Base-by-base conservation (phyloP, 306 rosid species). In the Inga oerstediana region DNA sequence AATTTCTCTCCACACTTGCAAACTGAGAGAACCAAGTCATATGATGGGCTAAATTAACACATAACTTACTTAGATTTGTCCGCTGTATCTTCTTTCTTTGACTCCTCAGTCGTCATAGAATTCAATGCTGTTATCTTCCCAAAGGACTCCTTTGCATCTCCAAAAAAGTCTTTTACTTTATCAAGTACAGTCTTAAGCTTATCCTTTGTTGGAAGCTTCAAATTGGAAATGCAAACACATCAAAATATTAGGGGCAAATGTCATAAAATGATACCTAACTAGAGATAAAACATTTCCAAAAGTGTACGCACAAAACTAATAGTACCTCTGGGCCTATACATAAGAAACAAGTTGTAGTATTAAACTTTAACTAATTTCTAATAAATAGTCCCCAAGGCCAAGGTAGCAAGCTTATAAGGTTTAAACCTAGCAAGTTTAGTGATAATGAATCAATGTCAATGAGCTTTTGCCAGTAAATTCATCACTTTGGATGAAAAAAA, bases 131-230 rank as follows among this genome's bases (percentile, higher is more conserved):
- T 89, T 71, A 93, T 83, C 91, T 91, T 90, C 41, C 97, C 93
- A 77, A 96, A 96, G 72, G 98, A 91, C 45, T 91, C 98, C 83
- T 91, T 96, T 81, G 98, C 98, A 67, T 93, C 94, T 74, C 97
- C 94, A 5, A 94, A 90, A 70, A 94, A 96, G 84, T 93, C 98
- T 80, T 90, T 92, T 81, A 90, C 98, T 83, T 96, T 90, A 81
- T 94, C 99, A 46, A 90, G 61, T 30, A 92, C 90, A 0, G 97
- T 92, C 89, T 91, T 93, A 67, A 96, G 93, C 88, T 94, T 68
- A 86, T 91, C 98, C 85, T 67, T 81, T 66, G 98, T 89, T 81
- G 99, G 99, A 79, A 96, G 98, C 99, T 96, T 88, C 81, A 72
- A 68, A 58, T 81, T 76, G 76, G 59, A 81, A 65, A 78, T 72